Percentiles rank a stretch among this genome's conserved stretches.
Evolutionary conservation across 1,139 yeast species (phyloP).

Genomic region (Entelexis sorbosivorans): DNA sequence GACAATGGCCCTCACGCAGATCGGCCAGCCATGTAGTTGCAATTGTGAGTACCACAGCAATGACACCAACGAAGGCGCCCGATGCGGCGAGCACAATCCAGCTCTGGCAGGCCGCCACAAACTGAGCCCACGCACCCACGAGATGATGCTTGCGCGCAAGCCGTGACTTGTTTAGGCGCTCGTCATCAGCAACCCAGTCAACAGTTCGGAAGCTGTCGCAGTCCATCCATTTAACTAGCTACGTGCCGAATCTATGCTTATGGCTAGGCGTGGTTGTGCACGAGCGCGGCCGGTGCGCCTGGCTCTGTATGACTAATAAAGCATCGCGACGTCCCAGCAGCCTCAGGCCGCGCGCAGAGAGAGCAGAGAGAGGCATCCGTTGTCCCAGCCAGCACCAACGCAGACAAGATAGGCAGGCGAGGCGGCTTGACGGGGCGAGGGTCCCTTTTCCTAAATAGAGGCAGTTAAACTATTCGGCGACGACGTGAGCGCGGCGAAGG

Average conservation of each 20-base stretch:
- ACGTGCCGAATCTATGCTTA: background rate
- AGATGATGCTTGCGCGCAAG: conserved; percentile 14
- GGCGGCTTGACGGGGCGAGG: background rate
- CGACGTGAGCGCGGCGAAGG: background rate
- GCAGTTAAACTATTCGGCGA: background rate
- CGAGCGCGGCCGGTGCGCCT: background rate
- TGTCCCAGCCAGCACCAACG: background rate
- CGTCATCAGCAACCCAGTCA: conserved; percentile 79
- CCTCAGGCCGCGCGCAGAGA: background rate
- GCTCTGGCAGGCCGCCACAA: conserved; percentile 45
- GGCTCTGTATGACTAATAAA: background rate
- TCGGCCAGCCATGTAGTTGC: conserved; percentile 81
- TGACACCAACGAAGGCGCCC: conserved; percentile 65
- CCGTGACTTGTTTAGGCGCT: conserved; percentile 39
- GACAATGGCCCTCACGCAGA: conserved; percentile 67
- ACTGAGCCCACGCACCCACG: conserved; percentile 18
- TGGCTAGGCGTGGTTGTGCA: background rate
- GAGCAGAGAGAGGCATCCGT: no score
- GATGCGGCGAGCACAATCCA: conserved; percentile 68
- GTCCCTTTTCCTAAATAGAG: background rate
- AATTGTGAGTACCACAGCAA: conserved; percentile 72
- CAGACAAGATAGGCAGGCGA: background rate
- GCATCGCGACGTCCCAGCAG: background rate
- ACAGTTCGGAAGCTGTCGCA: conserved; percentile 42
- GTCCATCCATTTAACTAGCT: conserved; percentile 3